A percentile compares a stretch with the other conserved stretches of the same genome.
These are phyloP conservation scores for Geotrichum citri-aurantii DNA, from an alignment of 1,139 yeast species.

Conservation along the genomic window DNA sequence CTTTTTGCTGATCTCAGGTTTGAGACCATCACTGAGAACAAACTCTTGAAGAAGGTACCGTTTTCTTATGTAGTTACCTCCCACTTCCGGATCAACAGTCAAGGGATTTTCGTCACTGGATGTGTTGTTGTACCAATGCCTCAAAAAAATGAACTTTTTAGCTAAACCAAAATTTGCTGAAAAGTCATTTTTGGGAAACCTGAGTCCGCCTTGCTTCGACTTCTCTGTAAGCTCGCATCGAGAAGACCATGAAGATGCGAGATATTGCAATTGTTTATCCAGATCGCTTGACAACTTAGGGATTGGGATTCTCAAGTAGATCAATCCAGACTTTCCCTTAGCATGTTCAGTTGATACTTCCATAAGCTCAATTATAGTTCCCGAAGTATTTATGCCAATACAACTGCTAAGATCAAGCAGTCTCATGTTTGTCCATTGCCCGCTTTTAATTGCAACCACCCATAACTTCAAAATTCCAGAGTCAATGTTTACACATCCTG, in stretches of 20 bases:
- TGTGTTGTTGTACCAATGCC: background rate
- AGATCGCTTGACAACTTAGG: background rate
- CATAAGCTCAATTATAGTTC: conserved; percentile 6
- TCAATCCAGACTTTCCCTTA: background rate
- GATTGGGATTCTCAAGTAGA: background rate
- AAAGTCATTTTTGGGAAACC: conserved; percentile 2
- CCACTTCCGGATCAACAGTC: conserved; percentile 9
- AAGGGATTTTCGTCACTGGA: background rate
- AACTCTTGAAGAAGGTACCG: conserved; percentile 11
- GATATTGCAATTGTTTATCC: background rate
- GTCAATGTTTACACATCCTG: conserved; percentile 18
- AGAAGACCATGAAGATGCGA: background rate
- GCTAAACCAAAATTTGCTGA: conserved; percentile 5
- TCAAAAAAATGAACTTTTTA: conserved; percentile 9
- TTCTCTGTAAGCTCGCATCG: background rate
- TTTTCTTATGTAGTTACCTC: conserved; percentile 5
- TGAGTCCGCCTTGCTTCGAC: background rate
- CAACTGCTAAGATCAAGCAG: conserved; percentile 19
- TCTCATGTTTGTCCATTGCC: conserved; percentile 22
- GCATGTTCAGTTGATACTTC: background rate
- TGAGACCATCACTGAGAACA: conserved; percentile 1
- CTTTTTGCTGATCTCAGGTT: background rate
- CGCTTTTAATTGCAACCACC: conserved; percentile 25
- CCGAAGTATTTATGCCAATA: background rate
- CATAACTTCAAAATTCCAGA: conserved; percentile 22